phyloP scores from a whole-genome alignment of 441 rosid species.

The Erysimum pusillum region DNA sequence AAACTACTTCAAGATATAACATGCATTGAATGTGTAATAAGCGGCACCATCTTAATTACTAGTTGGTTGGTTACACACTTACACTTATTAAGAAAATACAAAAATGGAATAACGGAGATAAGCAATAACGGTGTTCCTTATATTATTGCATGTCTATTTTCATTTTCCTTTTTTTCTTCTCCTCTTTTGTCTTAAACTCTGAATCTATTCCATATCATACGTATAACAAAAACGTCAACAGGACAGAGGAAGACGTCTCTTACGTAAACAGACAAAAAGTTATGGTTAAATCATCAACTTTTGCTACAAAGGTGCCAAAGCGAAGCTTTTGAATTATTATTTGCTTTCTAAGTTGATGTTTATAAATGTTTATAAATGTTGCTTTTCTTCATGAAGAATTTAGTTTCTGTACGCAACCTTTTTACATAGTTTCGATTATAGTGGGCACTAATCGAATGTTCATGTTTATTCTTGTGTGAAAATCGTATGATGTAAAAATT shows the following conservation, averaged over 20 bases:
- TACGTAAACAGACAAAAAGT: slow-evolving; percentile 12
- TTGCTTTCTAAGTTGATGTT: not conserved
- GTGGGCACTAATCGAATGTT: slow-evolving; percentile 9
- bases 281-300: slow-evolving; percentile 33
- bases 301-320: slow-evolving; percentile 29
- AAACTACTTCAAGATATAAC: not conserved
- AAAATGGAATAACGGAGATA: slow-evolving; percentile 25
- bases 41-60: slow-evolving; percentile 15
- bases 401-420: slow-evolving; percentile 33
- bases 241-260: slow-evolving; percentile 37
- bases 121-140: slow-evolving; percentile 47
- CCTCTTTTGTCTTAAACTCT: slow-evolving; percentile 25
- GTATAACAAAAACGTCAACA: slow-evolving; percentile 17
- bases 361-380: not conserved
- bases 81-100: slow-evolving; percentile 22
- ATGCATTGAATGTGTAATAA: slow-evolving; percentile 36
- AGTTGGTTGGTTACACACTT: slow-evolving; percentile 32
- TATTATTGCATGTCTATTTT: slow-evolving; percentile 48
- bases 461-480: not conserved
- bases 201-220: slow-evolving; percentile 33
- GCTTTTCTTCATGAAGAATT: slow-evolving; percentile 24
- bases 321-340: slow-evolving; percentile 19
- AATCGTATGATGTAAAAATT: not conserved
- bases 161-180: slow-evolving; percentile 7
- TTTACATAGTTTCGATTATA: slow-evolving; percentile 17